phyloP scores from a whole-genome alignment of 768 basidiomycete species.

The Mycena polygramma region DNA sequence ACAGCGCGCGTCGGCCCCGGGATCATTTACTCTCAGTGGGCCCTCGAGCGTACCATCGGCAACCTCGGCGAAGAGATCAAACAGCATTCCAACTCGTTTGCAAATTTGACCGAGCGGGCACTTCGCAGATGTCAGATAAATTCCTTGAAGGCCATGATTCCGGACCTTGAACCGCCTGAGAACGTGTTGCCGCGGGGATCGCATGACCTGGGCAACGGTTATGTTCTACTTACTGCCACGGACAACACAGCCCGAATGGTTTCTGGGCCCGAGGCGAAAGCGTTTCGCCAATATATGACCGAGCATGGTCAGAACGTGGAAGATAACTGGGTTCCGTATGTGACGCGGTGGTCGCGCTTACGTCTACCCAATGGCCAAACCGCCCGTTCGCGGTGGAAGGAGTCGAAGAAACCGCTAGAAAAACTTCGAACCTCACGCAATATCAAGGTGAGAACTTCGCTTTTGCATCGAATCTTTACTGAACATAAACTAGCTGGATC shows the following conservation, averaged over 20 bases:
- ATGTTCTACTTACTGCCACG: slow-evolving; percentile 26
- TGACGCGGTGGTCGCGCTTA: slow-evolving; percentile 39
- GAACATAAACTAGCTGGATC: slow-evolving; percentile 1
- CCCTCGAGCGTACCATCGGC: slow-evolving; percentile 43
- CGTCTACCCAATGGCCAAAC: slow-evolving; percentile 42
- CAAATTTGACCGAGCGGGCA: slow-evolving; percentile 41
- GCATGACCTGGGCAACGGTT: slow-evolving; percentile 33
- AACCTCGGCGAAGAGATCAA: slow-evolving; percentile 43
- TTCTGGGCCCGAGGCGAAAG: no score
- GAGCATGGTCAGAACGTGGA: no score
- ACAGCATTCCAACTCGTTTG: slow-evolving; percentile 38
- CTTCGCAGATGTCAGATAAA: slow-evolving; percentile 33
- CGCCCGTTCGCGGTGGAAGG: slow-evolving; percentile 36
- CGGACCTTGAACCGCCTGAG: slow-evolving; percentile 29
- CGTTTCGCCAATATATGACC: neutral
- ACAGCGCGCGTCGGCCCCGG: slow-evolving; percentile 35
- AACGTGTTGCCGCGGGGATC: slow-evolving; percentile 25
- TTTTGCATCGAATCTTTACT: neutral
- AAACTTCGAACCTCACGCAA: slow-evolving; percentile 37
- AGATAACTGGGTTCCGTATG: no score
- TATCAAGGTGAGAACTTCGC: neutral
- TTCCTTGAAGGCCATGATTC: slow-evolving; percentile 28
- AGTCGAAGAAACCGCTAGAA: slow-evolving; percentile 21
- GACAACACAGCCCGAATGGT: no score
- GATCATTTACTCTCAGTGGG: slow-evolving; percentile 43